Base-by-base conservation (phyloP, 2,329 filamentous ascomycete species). In the Colletotrichum phormii region DNA sequence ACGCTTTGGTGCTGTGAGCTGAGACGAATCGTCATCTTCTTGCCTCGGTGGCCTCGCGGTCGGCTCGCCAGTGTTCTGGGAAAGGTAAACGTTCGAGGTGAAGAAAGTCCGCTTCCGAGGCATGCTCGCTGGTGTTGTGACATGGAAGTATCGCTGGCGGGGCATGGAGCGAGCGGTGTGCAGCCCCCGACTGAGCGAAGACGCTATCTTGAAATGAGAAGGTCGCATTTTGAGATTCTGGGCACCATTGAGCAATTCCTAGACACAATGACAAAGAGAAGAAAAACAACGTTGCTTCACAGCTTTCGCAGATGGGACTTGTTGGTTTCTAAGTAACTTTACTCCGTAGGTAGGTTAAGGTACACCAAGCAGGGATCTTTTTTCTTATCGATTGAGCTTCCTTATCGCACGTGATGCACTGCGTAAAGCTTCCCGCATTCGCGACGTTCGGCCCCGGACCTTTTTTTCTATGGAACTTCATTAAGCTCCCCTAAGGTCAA, bases 71-170 rank as follows among this genome's bases (percentile, higher is more conserved):
- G 77, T 77, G 79, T 84, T 79, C 57, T 85, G 82, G 18, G 85
- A 86, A 11, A 91, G 81, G 72, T 86, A 85, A 2, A 89, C 84
- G 77, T 90, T 92, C 29, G 91, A 92, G 13, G 91, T 92, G 81
- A 92, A 93, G 81, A 93, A 93, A 77, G 82, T 85, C 73, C 89
- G 88, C 75, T 88, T 89, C 70, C 88, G 87, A 12, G 89, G 88
- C n/a, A 85, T 76, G 61, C 79, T 78, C 9, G 81, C 78, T 1
- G 84, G 68, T 2, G 84, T 79, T 53, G 85, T 86, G 73, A 86
- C 80, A 80, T 89, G 87, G 74, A 90, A 87, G 68, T 78, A 78
- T 33, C 83, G 81, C 59, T 76, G 73, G 31, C 64, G 67, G 24
- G 67, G 57, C 3, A 35, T 57, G 11, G 65, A 57, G 9, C 59